These are phyloP conservation scores for Mycena venus DNA, from an alignment of 768 basidiomycete species.

Conservation along the genomic window DNA sequence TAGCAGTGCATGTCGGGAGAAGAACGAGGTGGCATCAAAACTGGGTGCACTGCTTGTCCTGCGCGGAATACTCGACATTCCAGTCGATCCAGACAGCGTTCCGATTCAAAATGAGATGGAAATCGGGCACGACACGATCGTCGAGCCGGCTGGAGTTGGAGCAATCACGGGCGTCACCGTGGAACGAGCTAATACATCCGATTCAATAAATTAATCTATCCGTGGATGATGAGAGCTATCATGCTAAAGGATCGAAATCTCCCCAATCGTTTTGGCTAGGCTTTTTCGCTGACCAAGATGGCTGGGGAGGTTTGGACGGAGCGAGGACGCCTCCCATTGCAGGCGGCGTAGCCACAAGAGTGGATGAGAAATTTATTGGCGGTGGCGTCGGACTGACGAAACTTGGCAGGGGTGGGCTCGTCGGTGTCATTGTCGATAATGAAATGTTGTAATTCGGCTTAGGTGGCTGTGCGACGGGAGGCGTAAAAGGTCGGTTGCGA, in stretches of 20 bases:
- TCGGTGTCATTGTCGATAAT: conserved; percentile 40
- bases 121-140: conserved; percentile 62
- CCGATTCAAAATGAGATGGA: conserved; percentile 46
- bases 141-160: conserved; percentile 65
- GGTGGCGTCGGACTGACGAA: conserved; percentile 34
- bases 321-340: conserved; percentile 66
- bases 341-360: conserved; percentile 40
- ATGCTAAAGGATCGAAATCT: conserved; percentile 86
- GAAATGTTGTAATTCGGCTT: conserved; percentile 75
- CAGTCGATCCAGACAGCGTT: conserved; percentile 54
- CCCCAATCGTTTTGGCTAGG: conserved; percentile 79
- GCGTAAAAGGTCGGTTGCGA: conserved; percentile 22
- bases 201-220: conserved; percentile 33
- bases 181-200: conserved; percentile 49
- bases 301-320: conserved; percentile 73
- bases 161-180: conserved; percentile 59
- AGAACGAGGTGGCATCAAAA: conserved; percentile 80
- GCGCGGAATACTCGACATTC: conserved; percentile 66
- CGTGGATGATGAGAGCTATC: conserved; percentile 24
- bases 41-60: conserved; percentile 79
- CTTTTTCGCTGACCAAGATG: conserved; percentile 63
- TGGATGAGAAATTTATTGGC: conserved; percentile 43
- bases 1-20: conserved; percentile 75
- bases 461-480: conserved; percentile 30
- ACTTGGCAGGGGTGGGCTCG: conserved; percentile 26